A percentile compares a stretch with the other conserved stretches of the same genome.
Evolutionary conservation across 208 protist genomes (phyloP).

Genomic region (Leishmania aethiopica): DNA sequence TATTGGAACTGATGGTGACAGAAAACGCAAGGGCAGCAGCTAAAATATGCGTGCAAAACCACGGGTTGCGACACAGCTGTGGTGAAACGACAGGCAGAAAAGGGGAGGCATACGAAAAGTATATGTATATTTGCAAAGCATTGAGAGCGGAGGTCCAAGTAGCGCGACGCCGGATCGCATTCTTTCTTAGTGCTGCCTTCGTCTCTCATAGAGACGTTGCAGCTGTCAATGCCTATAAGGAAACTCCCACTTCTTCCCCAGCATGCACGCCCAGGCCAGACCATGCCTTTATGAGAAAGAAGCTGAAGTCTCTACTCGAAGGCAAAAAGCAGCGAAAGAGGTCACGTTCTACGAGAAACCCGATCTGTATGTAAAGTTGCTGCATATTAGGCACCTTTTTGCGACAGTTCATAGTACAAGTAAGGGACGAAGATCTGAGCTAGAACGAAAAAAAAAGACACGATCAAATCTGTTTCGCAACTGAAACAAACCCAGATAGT

Average conservation of each 20-base stretch:
- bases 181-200: neutral
- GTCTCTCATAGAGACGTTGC: neutral
- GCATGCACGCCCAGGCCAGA: neutral
- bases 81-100: slow-evolving; percentile 10
- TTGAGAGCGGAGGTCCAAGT: neutral
- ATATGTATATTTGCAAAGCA: neutral
- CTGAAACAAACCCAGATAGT: slow-evolving; percentile 1
- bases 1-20: slow-evolving; percentile 3
- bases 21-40: neutral
- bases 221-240: neutral
- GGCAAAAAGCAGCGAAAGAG: neutral
- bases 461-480: neutral
- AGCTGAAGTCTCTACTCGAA: neutral
- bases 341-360: neutral
- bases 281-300: neutral
- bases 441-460: slow-evolving; percentile 2
- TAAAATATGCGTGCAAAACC: neutral
- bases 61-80: neutral
- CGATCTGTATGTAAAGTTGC: neutral
- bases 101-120: neutral
- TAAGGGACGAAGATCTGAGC: slow-evolving; percentile 1
- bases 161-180: neutral
- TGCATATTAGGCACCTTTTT: neutral
- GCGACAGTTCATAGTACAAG: neutral
- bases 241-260: no score